Evolutionary conservation across 2,329 filamentous ascomycete species (phyloP), one percentile per base, ranked within the genome.

Genomic region (Botryotinia narcissicola): DNA sequence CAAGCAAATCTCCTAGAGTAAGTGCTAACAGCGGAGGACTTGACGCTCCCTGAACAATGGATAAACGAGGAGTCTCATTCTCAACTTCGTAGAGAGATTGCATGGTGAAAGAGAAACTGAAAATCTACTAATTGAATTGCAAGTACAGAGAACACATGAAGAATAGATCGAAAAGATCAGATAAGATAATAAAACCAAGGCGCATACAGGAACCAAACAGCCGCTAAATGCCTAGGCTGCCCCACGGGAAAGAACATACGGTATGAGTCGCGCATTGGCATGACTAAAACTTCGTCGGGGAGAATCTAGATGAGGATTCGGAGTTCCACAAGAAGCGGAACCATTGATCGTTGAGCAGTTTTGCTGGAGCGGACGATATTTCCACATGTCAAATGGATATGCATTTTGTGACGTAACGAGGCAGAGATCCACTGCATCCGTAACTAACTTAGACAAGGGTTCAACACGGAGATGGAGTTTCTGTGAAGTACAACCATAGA

Each of bases 161-260:
- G 29, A 51, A 61, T 46, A 29, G 63, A 69, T 60, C 63, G 10
- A 60, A 68, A 68, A 68, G 71, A 73, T 73, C 71, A 61, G 71
- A 73, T 73, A 73, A 73, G 71, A 73, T 73, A 69, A 68, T 60
- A 69, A 9, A 12, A 61, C 32, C 22, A 32, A 51, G 44, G 51
- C 12, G n/a, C 40, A 54, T 72, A 64, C 54, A 69, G 40, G 71
- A 51, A 35, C 62, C 25, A 67, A 22, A 20, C 22, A 29, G 42
- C 29, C 35, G n/a, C 14, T 16, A 40, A 35, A 57, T 42, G 35
- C 37, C 25, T n/a, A 40, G 37, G 16, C 9, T 42, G 61, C n/a
- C 37, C 25, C 61, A 62, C 37, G 37, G 35, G 60, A 40, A 14
- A 16, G 32, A 62, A 62, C 14, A 63, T 29, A 9, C 37, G 22